phyloP scores from a whole-genome alignment of 2,329 filamentous ascomycete species.

The Neopestalotiopsis sp. region DNA sequence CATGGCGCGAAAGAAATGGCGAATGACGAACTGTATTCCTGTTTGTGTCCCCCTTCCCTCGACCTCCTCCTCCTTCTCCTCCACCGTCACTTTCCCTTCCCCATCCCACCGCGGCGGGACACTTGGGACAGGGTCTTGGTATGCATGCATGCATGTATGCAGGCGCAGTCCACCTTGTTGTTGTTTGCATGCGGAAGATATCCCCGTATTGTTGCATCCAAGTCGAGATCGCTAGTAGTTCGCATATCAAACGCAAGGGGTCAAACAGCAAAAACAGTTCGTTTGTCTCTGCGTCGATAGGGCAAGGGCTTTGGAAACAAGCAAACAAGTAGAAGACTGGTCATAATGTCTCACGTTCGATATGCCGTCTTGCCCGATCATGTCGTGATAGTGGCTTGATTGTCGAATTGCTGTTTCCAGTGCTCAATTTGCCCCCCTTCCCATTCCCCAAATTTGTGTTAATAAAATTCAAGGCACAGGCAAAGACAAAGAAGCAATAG shows the following conservation, averaged over 20 bases:
- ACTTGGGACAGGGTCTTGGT: no score
- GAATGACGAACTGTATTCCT: background rate
- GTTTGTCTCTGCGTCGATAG: background rate
- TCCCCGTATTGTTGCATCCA: background rate
- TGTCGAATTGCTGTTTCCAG: background rate
- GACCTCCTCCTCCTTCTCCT: background rate
- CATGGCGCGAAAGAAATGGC: background rate
- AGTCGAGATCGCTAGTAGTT: background rate
- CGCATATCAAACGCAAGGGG: background rate
- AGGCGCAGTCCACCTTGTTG: background rate
- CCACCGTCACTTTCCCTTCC: background rate
- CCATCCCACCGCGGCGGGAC: background rate
- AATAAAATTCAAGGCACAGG: background rate
- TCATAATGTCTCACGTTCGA: constrained; percentile 16
- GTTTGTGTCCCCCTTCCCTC: background rate
- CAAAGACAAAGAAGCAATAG: background rate
- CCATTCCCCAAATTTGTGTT: background rate
- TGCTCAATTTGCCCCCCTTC: background rate
- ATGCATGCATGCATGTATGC: background rate
- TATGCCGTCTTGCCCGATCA: background rate
- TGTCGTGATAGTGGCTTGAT: constrained; percentile 5
- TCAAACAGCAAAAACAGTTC: background rate
- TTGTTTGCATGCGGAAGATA: background rate
- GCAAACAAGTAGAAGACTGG: constrained; percentile 15
- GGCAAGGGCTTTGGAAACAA: background rate